Evolutionary conservation across 106 monocot genomes (phyloP).

Genomic region (Phalaenopsis aphrodite): DNA sequence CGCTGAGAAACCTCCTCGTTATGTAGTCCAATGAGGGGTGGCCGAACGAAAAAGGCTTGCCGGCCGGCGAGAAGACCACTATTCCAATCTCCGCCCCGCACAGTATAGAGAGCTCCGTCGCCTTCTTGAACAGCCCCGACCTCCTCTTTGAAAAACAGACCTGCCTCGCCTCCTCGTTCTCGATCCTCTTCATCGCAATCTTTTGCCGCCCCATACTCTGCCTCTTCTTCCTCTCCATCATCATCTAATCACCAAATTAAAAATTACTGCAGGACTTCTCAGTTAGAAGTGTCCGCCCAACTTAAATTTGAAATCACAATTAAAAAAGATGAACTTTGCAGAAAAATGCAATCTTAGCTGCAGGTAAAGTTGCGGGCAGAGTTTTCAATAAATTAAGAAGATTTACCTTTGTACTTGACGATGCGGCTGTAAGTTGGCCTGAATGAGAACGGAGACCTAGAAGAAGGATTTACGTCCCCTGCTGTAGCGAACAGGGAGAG

Average conservation of each 20-base stretch:
- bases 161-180: conserved; percentile 13
- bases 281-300: too few relatives aligned
- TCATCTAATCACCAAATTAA: background rate
- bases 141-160: conserved; percentile 16
- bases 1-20: background rate
- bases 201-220: conserved; percentile 13
- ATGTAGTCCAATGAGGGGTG: conserved; percentile 2
- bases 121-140: conserved; percentile 13
- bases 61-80: conserved; percentile 10
- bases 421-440: too few relatives aligned
- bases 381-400: too few relatives aligned
- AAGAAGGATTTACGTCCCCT: too few relatives aligned
- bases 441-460: too few relatives aligned
- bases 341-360: too few relatives aligned
- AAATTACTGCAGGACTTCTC: too few relatives aligned
- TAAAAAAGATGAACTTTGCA: too few relatives aligned
- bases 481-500: too few relatives aligned
- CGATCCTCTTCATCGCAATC: conserved; percentile 15
- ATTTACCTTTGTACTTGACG: too few relatives aligned
- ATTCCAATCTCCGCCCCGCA: conserved; percentile 13
- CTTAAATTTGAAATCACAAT: too few relatives aligned
- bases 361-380: too few relatives aligned
- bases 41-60: conserved; percentile 13
- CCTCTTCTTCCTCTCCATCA: conserved; percentile 7
- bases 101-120: conserved; percentile 6